Percentiles rank a stretch among this genome's conserved stretches.
These are phyloP conservation scores for Pythium scleroteichum DNA, from an alignment of 352 stramenopile genomes.

Conservation along the genomic window DNA sequence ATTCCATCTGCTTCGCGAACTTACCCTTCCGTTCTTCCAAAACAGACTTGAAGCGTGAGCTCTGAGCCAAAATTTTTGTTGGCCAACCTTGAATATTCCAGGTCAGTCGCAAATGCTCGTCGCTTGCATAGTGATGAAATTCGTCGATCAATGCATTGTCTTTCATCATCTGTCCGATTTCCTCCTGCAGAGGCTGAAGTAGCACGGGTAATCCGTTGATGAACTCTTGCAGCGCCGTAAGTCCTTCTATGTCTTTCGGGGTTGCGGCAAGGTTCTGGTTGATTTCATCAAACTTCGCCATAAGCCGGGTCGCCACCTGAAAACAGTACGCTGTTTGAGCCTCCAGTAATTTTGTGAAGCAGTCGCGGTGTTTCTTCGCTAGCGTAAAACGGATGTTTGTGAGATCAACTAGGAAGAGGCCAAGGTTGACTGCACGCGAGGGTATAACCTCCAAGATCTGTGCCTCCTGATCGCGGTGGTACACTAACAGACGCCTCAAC, in stretches of 20 bases:
- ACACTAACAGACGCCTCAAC: conserved; percentile 54
- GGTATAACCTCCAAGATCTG: conserved; percentile 72
- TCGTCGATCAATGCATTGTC: conserved; percentile 83
- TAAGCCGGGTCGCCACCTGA: conserved; percentile 58
- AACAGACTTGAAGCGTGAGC: conserved; percentile 67
- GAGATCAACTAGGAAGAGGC: conserved; percentile 78
- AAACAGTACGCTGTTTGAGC: conserved; percentile 72
- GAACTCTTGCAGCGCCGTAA: conserved; percentile 89
- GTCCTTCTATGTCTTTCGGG: conserved; percentile 91
- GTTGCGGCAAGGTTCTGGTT: conserved; percentile 75
- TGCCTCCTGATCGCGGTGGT: conserved; percentile 69
- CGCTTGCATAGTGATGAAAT: conserved; percentile 80
- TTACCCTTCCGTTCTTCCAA: conserved; percentile 83
- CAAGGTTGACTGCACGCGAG: conserved; percentile 64
- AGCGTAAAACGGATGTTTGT: conserved; percentile 76
- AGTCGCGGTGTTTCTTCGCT: conserved; percentile 79
- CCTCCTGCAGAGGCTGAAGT: conserved; percentile 75
- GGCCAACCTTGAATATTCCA: conserved; percentile 92
- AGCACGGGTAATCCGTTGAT: conserved; percentile 71
- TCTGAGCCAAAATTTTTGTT: conserved; percentile 86
- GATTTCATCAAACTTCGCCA: conserved; percentile 87
- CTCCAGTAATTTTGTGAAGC: conserved; percentile 70
- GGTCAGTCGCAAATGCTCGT: conserved; percentile 83
- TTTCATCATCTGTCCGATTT: conserved; percentile 79
- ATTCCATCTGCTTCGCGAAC: conserved; percentile 93